phyloP scores from a whole-genome alignment of 2,329 filamentous ascomycete species.

The Sclerotinia nivalis region DNA sequence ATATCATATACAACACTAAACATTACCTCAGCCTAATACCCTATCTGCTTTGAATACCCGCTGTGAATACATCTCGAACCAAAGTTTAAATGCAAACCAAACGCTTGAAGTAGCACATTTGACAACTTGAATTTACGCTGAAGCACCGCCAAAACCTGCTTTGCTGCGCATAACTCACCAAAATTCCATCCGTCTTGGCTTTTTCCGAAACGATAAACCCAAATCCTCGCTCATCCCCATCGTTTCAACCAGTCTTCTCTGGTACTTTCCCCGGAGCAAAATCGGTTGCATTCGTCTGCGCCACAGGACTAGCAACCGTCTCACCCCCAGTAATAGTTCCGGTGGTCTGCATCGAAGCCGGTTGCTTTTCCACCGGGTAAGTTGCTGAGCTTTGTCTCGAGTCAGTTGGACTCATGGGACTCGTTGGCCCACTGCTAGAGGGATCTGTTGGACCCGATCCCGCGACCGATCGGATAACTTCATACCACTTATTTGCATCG shows the following conservation, averaged over 20 bases:
- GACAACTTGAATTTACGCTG: neutral
- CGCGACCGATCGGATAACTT: conserved; percentile 55
- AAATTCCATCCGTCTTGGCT: neutral
- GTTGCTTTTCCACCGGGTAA: conserved; percentile 29
- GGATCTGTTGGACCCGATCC: conserved; percentile 28
- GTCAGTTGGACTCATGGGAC: conserved; percentile 32
- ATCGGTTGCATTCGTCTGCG: neutral
- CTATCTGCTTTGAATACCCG: neutral
- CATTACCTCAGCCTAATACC: neutral
- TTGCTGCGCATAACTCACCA: neutral
- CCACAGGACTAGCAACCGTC: conserved; percentile 34
- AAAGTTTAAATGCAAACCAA: neutral
- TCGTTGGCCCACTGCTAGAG: conserved; percentile 31
- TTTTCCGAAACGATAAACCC: neutral
- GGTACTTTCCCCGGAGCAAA: neutral
- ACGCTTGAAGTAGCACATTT: neutral
- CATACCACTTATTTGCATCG: conserved; percentile 84
- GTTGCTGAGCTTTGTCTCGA: conserved; percentile 24
- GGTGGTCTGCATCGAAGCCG: conserved; percentile 34
- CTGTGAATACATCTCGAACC: neutral
- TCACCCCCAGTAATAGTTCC: conserved; percentile 33
- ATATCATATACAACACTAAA: conserved; percentile 7
- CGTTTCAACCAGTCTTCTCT: conserved; percentile 5
- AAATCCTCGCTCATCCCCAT: neutral
- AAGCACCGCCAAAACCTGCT: neutral